These are phyloP conservation scores for Penicillium carneum DNA, from an alignment of 2,329 filamentous ascomycete genomes.

Conservation along the genomic window DNA sequence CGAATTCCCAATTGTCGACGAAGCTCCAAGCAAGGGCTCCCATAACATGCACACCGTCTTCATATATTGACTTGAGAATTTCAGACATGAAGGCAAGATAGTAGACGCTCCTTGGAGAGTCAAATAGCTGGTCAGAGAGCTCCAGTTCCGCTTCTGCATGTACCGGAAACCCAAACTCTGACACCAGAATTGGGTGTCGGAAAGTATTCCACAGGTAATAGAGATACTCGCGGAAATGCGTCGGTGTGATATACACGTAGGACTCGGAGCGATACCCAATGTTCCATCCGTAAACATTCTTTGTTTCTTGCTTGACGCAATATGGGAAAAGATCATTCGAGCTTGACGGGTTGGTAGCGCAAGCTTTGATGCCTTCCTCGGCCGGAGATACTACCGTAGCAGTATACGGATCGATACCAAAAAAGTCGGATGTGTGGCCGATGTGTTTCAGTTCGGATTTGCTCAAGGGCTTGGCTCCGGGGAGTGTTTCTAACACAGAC, in stretches of 20 bases:
- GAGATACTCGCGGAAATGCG: slow-evolving; percentile 57
- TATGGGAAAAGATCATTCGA: slow-evolving; percentile 59
- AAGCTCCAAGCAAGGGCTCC: slow-evolving; percentile 64
- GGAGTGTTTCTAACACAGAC: slow-evolving; percentile 54
- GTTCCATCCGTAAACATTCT: slow-evolving; percentile 62
- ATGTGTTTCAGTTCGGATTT: slow-evolving; percentile 59
- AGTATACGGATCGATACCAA: slow-evolving; percentile 66
- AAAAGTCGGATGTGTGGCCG: slow-evolving; percentile 62
- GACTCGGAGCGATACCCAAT: slow-evolving; percentile 64
- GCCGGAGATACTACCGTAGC: slow-evolving; percentile 62
- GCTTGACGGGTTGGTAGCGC: slow-evolving; percentile 53
- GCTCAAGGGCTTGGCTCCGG: slow-evolving; percentile 56
- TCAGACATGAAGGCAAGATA: slow-evolving; percentile 64
- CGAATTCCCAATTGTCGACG: slow-evolving; percentile 65
- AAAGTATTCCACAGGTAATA: slow-evolving; percentile 68
- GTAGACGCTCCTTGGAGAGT: slow-evolving; percentile 62
- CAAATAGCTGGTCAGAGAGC: slow-evolving; percentile 61
- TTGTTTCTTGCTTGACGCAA: slow-evolving; percentile 60
- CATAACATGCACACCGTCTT: slow-evolving; percentile 63
- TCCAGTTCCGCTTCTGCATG: slow-evolving; percentile 56
- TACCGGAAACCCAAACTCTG: slow-evolving; percentile 66
- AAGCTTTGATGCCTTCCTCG: slow-evolving; percentile 56
- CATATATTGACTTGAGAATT: slow-evolving; percentile 62
- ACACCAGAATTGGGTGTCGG: slow-evolving; percentile 55
- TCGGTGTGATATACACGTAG: slow-evolving; percentile 66